Evolutionary conservation across 2,329 filamentous ascomycete genomes (phyloP).

Genomic region (Byssoonygena ceratinophila): DNA sequence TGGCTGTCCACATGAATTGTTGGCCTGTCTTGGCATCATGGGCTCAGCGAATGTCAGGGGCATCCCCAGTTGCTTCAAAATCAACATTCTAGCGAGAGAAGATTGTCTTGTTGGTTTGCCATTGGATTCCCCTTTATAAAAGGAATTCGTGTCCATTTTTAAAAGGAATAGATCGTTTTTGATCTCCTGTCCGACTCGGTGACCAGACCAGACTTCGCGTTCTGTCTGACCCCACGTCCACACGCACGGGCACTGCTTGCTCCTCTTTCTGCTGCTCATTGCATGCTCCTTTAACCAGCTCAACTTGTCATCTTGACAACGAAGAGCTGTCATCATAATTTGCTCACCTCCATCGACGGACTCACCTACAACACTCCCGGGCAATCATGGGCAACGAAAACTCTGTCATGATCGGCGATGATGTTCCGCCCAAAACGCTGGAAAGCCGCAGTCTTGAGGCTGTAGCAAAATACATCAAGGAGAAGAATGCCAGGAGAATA

Average conservation of each 20-base stretch:
- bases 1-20: not conserved
- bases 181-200: not conserved
- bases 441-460: conserved; percentile 58
- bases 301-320: not conserved
- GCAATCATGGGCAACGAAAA: conserved; percentile 71
- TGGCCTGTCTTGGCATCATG: not conserved
- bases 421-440: conserved; percentile 54
- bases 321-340: not conserved
- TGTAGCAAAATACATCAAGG: conserved; percentile 69
- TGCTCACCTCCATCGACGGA: too few relatives aligned
- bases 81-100: too few relatives aligned
- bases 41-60: too few relatives aligned
- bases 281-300: not conserved
- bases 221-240: not conserved
- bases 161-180: too few relatives aligned
- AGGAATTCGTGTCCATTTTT: too few relatives aligned
- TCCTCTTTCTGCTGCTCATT: not conserved
- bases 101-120: too few relatives aligned
- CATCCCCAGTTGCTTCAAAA: too few relatives aligned
- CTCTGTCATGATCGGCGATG: conserved; percentile 56
- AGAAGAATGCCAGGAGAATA: conserved; percentile 56
- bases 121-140: too few relatives aligned
- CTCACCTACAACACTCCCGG: not conserved
- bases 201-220: not conserved
- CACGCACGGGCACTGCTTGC: too few relatives aligned